Evolutionary conservation across 305 asterid genomes (phyloP), one percentile per base, ranked within the genome.

Genomic region (Plantago coronopus): DNA sequence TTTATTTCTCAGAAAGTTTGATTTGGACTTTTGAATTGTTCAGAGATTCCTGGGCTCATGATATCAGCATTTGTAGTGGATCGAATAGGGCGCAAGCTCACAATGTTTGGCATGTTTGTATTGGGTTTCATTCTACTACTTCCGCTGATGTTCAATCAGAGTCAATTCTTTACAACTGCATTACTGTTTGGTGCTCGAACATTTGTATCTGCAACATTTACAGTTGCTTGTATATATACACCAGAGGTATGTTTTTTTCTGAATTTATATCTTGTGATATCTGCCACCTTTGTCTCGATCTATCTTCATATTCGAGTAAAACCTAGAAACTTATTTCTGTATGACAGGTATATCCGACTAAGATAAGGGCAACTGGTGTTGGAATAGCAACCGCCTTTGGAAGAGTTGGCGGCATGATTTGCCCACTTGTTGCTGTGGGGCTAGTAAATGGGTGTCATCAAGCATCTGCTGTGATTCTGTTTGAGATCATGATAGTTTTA

Each of bases 31-130:
- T 61, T 37, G 31, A 15, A 7, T 54, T 60, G 58, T 78, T 20
- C 96, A 89, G 97, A 89, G 86, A 73, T 87, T 78, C 96, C 97
- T 50, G 98, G 98, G 65, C 72, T 91, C 59, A 64, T 83, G 48
- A 45, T 91, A 62, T 73, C 90, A 38, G 90, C 83, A 50, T 43
- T 84, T 57, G 76, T 84, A 13, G 85, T 91, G 72, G 98, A 91
- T 69, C 83, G 80, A 80, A 61, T 82, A 17, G 98, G 96, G 51
- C 95, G 96, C 45, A 91, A 84, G 76, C 53, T 72, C 61, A 84
- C 85, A 67, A 88, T 91, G 95, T 79, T 69, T 34, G 67, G 79
- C 65, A 84, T 91, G 88, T 78, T 77, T 40, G 64, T 67, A 38
- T 57, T 78, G 5, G 76, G 88, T 57, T 68, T 81, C 50, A 7